Evolutionary conservation across 2,329 filamentous ascomycete species (phyloP), one percentile per base, ranked within the genome.

Genomic region (Fusarium tjaetaba): DNA sequence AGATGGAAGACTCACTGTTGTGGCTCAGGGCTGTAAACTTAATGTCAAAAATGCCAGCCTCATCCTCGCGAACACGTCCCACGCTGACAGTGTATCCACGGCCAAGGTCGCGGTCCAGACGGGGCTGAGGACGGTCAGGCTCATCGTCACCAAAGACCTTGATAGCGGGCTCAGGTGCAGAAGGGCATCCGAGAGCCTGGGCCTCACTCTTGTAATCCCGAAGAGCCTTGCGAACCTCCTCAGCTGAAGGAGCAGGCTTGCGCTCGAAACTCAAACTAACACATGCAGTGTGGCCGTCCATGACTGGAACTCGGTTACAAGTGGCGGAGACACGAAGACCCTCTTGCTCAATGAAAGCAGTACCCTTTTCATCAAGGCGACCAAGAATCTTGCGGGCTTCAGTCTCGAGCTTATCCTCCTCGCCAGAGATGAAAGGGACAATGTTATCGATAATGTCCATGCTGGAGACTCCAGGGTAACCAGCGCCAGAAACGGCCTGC

Each of bases 361-460:
- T 95, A 24, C 89, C 87, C 24, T 93, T 91, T 45, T 84, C 83
- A 79, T 94, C 94, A 77, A 98, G 85, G 39, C 82, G 82, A 59
- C 96, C 96, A 6, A 98, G 88, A 77, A 98, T 98, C 89, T 98
- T 98, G 78, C 94, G 93, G 5, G 96, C 95, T 84, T 98, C 96
- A 7, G 93, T 93, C 86, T 97, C 94, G 36, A 98, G 90, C 87
- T 98, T 98, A 83, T 97, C 95, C 83, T 98, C 96, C 84, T 98
- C 96, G 66, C 95, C 95, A 2, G 89, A 88, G 81, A 98, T 99
- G 84, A 90, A 98, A 14, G 96, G 96, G 49, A 99, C 94, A 4
- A 98, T 93, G 80, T 98, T 98, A 85, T 98, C 96, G 71, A 98
- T 86, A 70, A 98, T 93, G 83, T 98, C 96, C 95, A 98, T 97